Evolutionary conservation across 2,329 filamentous ascomycete species (phyloP), one percentile per base, ranked within the genome.

Genomic region (Elsinoe arachidis): DNA sequence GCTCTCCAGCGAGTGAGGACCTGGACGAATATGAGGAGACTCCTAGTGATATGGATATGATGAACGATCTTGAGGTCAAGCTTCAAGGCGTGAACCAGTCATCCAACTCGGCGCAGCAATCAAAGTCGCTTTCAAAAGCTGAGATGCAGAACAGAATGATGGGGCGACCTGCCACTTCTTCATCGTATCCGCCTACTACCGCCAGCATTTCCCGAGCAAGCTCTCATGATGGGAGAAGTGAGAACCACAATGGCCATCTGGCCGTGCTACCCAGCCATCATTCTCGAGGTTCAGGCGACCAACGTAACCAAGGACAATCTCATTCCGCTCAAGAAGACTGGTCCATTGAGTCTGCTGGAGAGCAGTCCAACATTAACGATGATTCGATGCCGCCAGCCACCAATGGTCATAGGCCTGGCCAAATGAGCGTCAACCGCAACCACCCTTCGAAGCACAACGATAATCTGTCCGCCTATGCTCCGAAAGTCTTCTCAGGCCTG

Each of bases 221-320:
- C 19, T 43, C 39, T 15, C 39, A 19, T 19, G 19, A 43, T 7
- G 15, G 15, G 15, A 15, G 9, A 9, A 11, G 39, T 7, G 15
- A 43, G 14, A 43, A 43, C 15, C 39, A 43, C 15, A 19, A 49
- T 38, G 14, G 12, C 49, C 67, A 55, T 19, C 65, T 1, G 46
- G 59, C 21, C 34, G 17, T 14, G 15, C 9, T 41, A 37, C 49
- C 51, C 3, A 9, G 7, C 26, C 26, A 30, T 30, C 26, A 30
- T 30, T 9, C 26, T 30, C 26, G 26, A 30, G 7, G 9, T 30
- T 30, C 7, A 7, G 26, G 26, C 26, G 26, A 30, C 9, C 26
- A 9, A 9, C 26, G 26, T 30, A 9, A 30, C 26, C 26, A 30
- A 30, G 26, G 9, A 30, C 26, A 30, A 7, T 30, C 26, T 30